Conservation (phyloP, 768 basidiomycete genomes). For the Rhodotorula graminis region DNA sequence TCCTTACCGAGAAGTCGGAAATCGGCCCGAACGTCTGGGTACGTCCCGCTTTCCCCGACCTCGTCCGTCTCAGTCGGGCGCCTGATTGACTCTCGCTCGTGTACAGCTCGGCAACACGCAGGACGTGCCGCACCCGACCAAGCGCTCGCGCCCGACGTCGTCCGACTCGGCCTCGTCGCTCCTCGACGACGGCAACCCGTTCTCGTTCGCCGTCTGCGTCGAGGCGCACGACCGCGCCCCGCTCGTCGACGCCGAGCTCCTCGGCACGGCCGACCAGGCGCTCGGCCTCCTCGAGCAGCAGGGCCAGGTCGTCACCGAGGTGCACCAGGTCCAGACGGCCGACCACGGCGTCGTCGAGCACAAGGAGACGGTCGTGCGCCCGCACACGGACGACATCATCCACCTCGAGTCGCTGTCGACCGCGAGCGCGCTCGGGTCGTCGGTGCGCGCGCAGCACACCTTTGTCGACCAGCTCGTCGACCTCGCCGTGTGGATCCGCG, state of each 20-base stretch:
- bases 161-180: conserved; percentile 48
- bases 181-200: conserved; percentile 50
- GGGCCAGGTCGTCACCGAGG: conserved; percentile 27
- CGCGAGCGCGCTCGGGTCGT: conserved; percentile 10
- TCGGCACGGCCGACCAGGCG: conserved; percentile 5
- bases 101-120: conserved; percentile 68
- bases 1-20: conserved; percentile 74
- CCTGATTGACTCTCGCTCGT: not conserved
- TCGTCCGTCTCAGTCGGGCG: not conserved
- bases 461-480: conserved; percentile 39
- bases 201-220: conserved; percentile 76
- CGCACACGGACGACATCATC: conserved; percentile 38
- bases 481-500: conserved; percentile 40
- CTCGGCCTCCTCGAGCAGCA: conserved; percentile 27
- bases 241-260: conserved; percentile 1
- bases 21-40: conserved; percentile 53
- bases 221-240: conserved; percentile 77
- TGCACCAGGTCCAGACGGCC: conserved; percentile 5
- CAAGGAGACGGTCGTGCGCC: conserved; percentile 17
- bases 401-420: conserved; percentile 43
- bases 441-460: not conserved
- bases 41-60: not conserved
- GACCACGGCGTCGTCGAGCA: conserved; percentile 13
- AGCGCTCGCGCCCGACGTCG: conserved; percentile 6
- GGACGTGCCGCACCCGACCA: conserved; percentile 60